Evolutionary conservation across 441 rosid species (phyloP).

Genomic region (Arabidopsis hybrid): DNA sequence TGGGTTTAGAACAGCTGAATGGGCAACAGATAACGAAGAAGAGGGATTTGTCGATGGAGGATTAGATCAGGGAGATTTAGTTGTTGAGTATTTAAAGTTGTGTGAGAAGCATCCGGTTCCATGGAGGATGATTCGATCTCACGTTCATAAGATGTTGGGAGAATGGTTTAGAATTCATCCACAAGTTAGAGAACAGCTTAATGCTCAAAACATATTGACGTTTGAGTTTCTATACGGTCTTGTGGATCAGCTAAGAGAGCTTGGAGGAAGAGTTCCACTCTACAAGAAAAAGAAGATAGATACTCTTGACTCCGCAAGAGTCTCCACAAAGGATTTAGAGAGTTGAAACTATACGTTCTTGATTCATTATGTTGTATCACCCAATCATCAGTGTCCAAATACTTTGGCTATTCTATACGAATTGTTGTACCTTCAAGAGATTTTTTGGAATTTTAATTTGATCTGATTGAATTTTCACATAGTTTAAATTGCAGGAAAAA

Average conservation of each 20-base stretch:
- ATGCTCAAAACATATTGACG: slow-evolving; percentile 67
- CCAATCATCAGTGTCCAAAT: not conserved
- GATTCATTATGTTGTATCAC: slow-evolving; percentile 35
- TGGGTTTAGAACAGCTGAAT: slow-evolving; percentile 76
- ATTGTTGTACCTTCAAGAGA: not conserved
- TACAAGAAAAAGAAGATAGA: slow-evolving; percentile 50
- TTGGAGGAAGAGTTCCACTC: slow-evolving; percentile 75
- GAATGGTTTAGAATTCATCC: slow-evolving; percentile 88
- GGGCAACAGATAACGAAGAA: slow-evolving; percentile 54
- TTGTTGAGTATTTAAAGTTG: slow-evolving; percentile 76
- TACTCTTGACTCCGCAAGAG: not conserved
- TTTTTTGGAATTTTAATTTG: not conserved
- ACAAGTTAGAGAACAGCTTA: slow-evolving; percentile 73
- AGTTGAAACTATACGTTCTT: slow-evolving; percentile 7
- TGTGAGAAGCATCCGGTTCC: slow-evolving; percentile 91
- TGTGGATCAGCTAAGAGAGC: slow-evolving; percentile 66
- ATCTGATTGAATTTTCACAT: slow-evolving; percentile 30
- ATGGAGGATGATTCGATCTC: slow-evolving; percentile 90
- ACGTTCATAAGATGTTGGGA: slow-evolving; percentile 86
- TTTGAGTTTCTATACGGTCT: slow-evolving; percentile 81
- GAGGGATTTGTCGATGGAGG: slow-evolving; percentile 52
- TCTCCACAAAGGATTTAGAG: slow-evolving; percentile 24
- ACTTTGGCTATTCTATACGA: not conserved
- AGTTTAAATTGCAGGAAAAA: slow-evolving; percentile 6
- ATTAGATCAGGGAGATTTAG: slow-evolving; percentile 77